Evolutionary conservation across 1,139 yeast species (phyloP), one percentile per base, ranked within the genome.

Genomic region (Zygoascus meyerae): DNA sequence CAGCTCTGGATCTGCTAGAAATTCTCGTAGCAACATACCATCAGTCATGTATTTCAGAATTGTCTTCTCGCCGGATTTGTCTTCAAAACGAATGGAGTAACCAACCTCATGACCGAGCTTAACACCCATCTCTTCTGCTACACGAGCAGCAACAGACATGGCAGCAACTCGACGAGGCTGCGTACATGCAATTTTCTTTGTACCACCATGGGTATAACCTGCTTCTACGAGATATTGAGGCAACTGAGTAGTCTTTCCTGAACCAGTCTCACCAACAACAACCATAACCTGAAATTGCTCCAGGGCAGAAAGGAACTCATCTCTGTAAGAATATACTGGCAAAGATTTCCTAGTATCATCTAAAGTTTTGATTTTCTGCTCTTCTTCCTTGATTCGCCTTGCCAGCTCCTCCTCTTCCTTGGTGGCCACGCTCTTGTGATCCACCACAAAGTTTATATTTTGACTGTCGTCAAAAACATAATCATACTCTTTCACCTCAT

Each of bases 101-200:
- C 98, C 98, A 11, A 90, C 97, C 55, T 81, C 80, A 11, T 76
- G 70, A 0, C 97, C 97, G 17, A 89, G 52, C 36, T 69, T 66
- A 21, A 79, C 77, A 0, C 83, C 85, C 70, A 86, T 76, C 65
- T 90, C 97, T 39, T 85, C 86, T 0, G 97, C 86, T 1, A 92
- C 97, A 59, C 98, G 79, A 2, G 83, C 72, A 0, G 98, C 95
- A 21, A 90, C 96, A 6, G 96, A 83, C 57, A 85, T 84, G 0
- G 98, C 97, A 0, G 98, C 98, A 12, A 90, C 96, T 58, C 97
- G 71, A 58, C 98, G 76, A 1, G 98, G 98, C 63, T 92, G 98
- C 0, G 98, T 92, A 62, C 97, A 89, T 0, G 94, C 97, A 8
- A 92, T 78, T 40, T 75, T 77, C 50, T 70, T 66, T 55, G 60